Percentiles rank a stretch among this genome's conserved stretches.
Conservation (phyloP, 2,329 filamentous ascomycete species). For the Ophiocordyceps camponoti-floridani region DNA sequence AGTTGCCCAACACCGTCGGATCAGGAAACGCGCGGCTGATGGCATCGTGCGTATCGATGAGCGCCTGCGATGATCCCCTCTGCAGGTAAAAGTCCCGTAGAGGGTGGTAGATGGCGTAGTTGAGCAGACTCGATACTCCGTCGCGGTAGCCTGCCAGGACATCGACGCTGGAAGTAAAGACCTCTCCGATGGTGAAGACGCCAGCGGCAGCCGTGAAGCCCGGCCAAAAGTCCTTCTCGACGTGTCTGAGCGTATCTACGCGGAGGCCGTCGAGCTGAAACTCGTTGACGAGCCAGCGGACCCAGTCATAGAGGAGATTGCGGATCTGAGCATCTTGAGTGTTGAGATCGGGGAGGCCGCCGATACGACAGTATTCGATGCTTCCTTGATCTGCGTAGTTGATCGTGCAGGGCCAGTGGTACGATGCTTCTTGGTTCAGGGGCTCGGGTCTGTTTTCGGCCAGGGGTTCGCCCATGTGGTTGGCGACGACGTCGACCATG, state of each 20-base stretch:
- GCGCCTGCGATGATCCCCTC: slow-evolving; percentile 16
- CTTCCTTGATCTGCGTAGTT: slow-evolving; percentile 33
- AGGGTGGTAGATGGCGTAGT: slow-evolving; percentile 35
- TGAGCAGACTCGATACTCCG: slow-evolving; percentile 38
- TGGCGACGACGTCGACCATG: slow-evolving; percentile 44
- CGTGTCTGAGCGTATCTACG: slow-evolving; percentile 44
- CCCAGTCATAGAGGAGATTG: slow-evolving; percentile 37
- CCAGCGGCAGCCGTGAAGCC: slow-evolving; percentile 33
- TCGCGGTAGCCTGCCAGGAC: slow-evolving; percentile 35
- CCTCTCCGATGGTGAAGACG: slow-evolving; percentile 43
- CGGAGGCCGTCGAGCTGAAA: slow-evolving; percentile 45
- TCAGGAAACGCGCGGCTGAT: slow-evolving; percentile 21
- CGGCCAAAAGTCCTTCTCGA: slow-evolving; percentile 39
- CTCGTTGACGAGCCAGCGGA: slow-evolving; percentile 34
- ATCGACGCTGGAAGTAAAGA: slow-evolving; percentile 31
- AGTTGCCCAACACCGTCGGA: slow-evolving; percentile 26
- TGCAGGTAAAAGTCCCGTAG: slow-evolving; percentile 21
- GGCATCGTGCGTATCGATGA: slow-evolving; percentile 19
- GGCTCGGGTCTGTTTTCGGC: slow-evolving; percentile 20
- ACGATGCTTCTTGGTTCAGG: slow-evolving; percentile 35
- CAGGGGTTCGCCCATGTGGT: slow-evolving; percentile 38
- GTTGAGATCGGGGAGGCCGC: slow-evolving; percentile 43
- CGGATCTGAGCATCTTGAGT: slow-evolving; percentile 33
- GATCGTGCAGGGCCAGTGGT: slow-evolving; percentile 40
- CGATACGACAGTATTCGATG: slow-evolving; percentile 31